These are phyloP conservation scores for Takashimella koratensis DNA, from an alignment of 1,284 basidiomycete species.

Conservation along the genomic window DNA sequence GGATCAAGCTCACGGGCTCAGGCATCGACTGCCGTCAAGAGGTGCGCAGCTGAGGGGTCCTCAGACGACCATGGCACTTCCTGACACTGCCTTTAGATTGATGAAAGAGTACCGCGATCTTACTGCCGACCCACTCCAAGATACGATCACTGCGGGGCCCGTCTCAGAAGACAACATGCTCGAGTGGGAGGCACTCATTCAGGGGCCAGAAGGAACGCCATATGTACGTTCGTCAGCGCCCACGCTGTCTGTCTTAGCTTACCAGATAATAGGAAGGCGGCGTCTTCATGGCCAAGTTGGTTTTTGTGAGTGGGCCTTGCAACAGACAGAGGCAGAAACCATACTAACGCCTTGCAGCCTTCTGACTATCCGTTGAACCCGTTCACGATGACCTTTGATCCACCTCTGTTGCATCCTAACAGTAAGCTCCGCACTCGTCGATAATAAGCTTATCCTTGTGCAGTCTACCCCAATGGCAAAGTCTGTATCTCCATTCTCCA, in stretches of 20 bases:
- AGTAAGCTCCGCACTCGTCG: slow-evolving; percentile 57
- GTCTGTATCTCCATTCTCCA: slow-evolving; percentile 99
- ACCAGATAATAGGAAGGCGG: slow-evolving; percentile 96
- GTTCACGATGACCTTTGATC: slow-evolving; percentile 98
- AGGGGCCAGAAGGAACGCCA: slow-evolving; percentile 94
- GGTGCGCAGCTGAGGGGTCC: slow-evolving; percentile 24
- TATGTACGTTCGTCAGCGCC: slow-evolving; percentile 60
- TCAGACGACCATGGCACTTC: background rate
- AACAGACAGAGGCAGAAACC: slow-evolving; percentile 4
- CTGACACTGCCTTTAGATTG: slow-evolving; percentile 52
- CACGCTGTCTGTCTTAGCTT: no score
- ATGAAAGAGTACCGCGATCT: slow-evolving; percentile 94
- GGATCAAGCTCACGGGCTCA: slow-evolving; percentile 38
- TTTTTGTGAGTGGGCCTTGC: slow-evolving; percentile 64
- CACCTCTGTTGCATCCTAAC: slow-evolving; percentile 95
- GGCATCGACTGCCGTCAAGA: slow-evolving; percentile 42
- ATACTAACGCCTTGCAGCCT: slow-evolving; percentile 56
- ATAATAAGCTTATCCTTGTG: background rate
- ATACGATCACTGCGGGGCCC: slow-evolving; percentile 83
- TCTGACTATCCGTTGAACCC: slow-evolving; percentile 89
- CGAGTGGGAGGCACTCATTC: slow-evolving; percentile 95
- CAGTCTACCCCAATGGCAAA: slow-evolving; percentile 82
- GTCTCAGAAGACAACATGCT: slow-evolving; percentile 95
- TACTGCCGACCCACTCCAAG: slow-evolving; percentile 58
- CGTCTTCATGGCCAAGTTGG: slow-evolving; percentile 87